Base-by-base conservation (phyloP, 805 yeast genomes). In the Saturnispora diversa region DNA sequence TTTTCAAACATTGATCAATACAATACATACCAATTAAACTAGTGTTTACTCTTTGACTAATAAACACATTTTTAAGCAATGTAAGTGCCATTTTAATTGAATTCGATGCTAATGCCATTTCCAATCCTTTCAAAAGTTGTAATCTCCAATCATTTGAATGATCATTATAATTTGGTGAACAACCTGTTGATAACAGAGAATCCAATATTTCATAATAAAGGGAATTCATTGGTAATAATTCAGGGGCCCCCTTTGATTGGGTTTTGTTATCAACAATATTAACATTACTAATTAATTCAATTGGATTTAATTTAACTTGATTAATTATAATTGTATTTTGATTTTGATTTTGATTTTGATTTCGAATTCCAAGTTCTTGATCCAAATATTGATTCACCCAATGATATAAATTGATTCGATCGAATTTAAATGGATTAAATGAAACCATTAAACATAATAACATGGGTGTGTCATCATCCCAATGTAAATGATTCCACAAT, bases 391-490 rank as follows among this genome's bases (percentile, higher is more conserved):
- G 19, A 13, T 37, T 28, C 9, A 29, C 12, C 40, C 40, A 37
- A 12, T 22, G 11, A 5, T 28, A 29, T 11, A 23, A 24, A 8
- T 13, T 23, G 20, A 31, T 22, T 16, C 13, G 10, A 25, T 39
- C 42, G 12, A 26, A 10, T 7, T 26, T 32, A 6, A 12, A 31
- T 3, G 37, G 36, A 17, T 39, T 39, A 17, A 39, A 25, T 4
- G 32, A 28, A 3, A 39, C 24, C 31, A 39, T 27, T 11, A 39
- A 13, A 5, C 22, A n/a, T 21, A 39, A 8, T n/a, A 39, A 15
- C 25, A 21, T 24, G 2, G 32, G 32, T 11, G 37, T 32, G 21
- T 39, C 37, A 10, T 17, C 13, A 17, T 39, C 42, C 37, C 37
- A 39, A 6, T 20, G n/a, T 9, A 32, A 5, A 4, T 26, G 8